Evolutionary conservation across 2,329 filamentous ascomycete genomes (phyloP).

Genomic region (Arthrobotrys pseudoclavata): DNA sequence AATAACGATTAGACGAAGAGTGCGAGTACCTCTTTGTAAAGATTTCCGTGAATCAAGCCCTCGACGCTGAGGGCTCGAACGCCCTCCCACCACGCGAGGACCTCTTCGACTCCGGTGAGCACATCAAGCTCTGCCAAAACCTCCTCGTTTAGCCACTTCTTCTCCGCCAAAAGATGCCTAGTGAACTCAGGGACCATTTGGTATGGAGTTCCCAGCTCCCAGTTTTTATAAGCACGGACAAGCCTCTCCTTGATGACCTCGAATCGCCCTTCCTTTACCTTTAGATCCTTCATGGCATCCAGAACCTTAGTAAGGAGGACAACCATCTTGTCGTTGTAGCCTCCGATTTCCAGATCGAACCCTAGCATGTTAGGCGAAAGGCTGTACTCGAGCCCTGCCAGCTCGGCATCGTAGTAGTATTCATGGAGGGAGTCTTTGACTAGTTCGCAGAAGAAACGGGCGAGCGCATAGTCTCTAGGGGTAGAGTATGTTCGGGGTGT

Average conservation of each 20-base stretch:
- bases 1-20: too few species aligned
- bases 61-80: slow-evolving; percentile 89
- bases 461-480: slow-evolving; percentile 82
- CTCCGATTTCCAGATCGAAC: slow-evolving; percentile 81
- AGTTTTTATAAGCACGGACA: slow-evolving; percentile 82
- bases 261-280: slow-evolving; percentile 88
- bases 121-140: slow-evolving; percentile 80
- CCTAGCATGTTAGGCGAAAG: slow-evolving; percentile 80
- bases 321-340: slow-evolving; percentile 96
- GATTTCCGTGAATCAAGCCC: slow-evolving; percentile 87
- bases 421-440: slow-evolving; percentile 90
- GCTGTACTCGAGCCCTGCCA: slow-evolving; percentile 87
- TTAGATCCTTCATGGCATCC: slow-evolving; percentile 83
- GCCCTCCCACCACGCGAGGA: slow-evolving; percentile 71
- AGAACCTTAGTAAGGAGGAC: slow-evolving; percentile 92
- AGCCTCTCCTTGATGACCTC: slow-evolving; percentile 90
- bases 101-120: slow-evolving; percentile 77
- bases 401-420: slow-evolving; percentile 94
- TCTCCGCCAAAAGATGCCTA: slow-evolving; percentile 82
- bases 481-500: slow-evolving; percentile 84
- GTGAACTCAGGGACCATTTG: slow-evolving; percentile 87
- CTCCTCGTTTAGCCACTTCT: slow-evolving; percentile 83
- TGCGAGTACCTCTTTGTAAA: slow-evolving; percentile 79
- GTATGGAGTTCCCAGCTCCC: slow-evolving; percentile 88
- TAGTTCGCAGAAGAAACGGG: slow-evolving; percentile 83